Conservation (phyloP, 2,329 filamentous ascomycete species). For the Lachnellula suecica region DNA sequence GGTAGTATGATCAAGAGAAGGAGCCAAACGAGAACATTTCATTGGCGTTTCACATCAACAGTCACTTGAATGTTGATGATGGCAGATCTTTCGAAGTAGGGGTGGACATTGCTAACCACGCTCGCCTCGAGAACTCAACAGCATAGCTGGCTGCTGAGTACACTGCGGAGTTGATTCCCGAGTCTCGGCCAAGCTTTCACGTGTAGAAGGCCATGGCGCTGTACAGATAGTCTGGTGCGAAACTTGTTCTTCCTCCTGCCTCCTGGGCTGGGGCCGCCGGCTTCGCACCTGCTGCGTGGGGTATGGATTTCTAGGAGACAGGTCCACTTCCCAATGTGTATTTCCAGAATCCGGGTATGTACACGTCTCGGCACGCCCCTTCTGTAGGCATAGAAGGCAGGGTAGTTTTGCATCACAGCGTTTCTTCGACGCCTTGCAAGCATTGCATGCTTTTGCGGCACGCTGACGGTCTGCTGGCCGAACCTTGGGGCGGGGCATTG, state of each 20-base stretch:
- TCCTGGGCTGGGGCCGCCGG: background rate
- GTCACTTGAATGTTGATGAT: background rate
- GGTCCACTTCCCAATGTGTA: too few species aligned
- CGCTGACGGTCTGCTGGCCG: conserved; percentile 4
- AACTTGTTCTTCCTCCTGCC: background rate
- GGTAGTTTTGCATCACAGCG: conserved; percentile 6
- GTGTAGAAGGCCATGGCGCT: background rate
- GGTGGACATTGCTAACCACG: background rate
- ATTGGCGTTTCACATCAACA: background rate
- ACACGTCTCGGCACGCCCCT: background rate
- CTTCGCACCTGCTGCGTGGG: background rate
- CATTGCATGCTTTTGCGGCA: conserved; percentile 3
- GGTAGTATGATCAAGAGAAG: too few species aligned
- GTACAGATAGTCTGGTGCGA: background rate
- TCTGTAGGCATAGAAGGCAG: conserved; percentile 5
- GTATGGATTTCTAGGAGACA: too few species aligned
- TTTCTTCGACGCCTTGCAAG: conserved; percentile 10
- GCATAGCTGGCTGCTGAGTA: background rate
- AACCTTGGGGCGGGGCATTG: conserved; percentile 6
- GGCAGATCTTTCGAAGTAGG: background rate
- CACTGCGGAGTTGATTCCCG: background rate
- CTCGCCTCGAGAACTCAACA: background rate
- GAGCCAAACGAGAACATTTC: background rate
- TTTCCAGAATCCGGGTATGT: background rate
- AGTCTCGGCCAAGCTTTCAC: background rate